These are phyloP conservation scores for Tulasnella sp. DNA, from an alignment of 768 basidiomycete genomes.

Conservation along the genomic window DNA sequence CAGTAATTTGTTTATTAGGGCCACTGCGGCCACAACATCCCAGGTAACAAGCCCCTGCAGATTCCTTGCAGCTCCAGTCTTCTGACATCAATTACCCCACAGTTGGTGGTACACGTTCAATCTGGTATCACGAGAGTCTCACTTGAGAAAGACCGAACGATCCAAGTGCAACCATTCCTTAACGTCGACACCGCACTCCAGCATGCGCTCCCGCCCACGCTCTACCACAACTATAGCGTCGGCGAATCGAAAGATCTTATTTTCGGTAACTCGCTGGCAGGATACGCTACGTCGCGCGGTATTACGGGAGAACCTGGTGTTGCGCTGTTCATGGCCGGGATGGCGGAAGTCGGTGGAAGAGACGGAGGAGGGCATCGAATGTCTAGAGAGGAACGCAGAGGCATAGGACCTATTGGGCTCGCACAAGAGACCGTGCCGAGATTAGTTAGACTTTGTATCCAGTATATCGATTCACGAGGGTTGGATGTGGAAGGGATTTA, in stretches of 20 bases:
- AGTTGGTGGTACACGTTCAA: slow-evolving; percentile 59
- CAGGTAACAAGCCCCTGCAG: slow-evolving; percentile 2
- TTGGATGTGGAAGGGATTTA: slow-evolving; percentile 75
- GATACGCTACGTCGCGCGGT: slow-evolving; percentile 77
- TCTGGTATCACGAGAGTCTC: slow-evolving; percentile 57
- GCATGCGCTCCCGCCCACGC: slow-evolving; percentile 59
- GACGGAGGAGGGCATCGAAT: background rate
- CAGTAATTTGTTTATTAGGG: background rate
- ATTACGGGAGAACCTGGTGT: slow-evolving; percentile 29
- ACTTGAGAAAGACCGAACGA: slow-evolving; percentile 59
- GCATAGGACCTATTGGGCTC: background rate
- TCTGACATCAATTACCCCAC: slow-evolving; percentile 32
- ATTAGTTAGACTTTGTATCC: slow-evolving; percentile 71
- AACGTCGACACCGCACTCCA: slow-evolving; percentile 34
- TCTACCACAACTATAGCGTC: slow-evolving; percentile 71
- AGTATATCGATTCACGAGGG: slow-evolving; percentile 74
- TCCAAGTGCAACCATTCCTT: slow-evolving; percentile 33
- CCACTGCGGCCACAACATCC: background rate
- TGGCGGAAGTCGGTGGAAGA: background rate
- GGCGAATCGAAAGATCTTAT: slow-evolving; percentile 84
- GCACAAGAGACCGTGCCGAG: slow-evolving; percentile 69
- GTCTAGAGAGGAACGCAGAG: background rate
- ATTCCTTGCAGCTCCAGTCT: background rate
- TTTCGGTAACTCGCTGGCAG: slow-evolving; percentile 80
- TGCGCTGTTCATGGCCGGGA: slow-evolving; percentile 6